Evolutionary conservation across 1,284 basidiomycete genomes (phyloP).

Genomic region (Singerocomus rubriflavus): DNA sequence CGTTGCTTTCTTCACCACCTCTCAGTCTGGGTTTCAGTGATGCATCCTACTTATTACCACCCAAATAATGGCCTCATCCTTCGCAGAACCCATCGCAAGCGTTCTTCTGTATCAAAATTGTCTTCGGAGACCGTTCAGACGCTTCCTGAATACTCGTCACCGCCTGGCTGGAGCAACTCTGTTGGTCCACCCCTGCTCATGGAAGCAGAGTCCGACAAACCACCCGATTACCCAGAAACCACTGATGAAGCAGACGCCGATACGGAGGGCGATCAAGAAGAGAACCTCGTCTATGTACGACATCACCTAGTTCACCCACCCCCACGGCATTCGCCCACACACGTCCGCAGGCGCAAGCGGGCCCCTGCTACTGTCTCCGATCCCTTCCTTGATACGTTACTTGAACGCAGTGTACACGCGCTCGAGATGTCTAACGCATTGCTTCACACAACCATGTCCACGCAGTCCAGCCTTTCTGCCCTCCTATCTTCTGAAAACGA

Average conservation of each 20-base stretch:
- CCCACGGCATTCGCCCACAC: slow-evolving; percentile 10
- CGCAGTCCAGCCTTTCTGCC: slow-evolving; percentile 57
- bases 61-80: slow-evolving; percentile 20
- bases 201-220: slow-evolving; percentile 48
- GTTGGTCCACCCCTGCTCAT: slow-evolving; percentile 7
- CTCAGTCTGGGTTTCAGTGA: slow-evolving; percentile 1
- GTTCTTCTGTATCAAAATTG: slow-evolving; percentile 51
- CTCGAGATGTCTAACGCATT: slow-evolving; percentile 79
- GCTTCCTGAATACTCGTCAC: slow-evolving; percentile 63
- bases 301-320: slow-evolving; percentile 23
- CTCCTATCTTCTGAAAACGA: slow-evolving; percentile 39
- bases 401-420: slow-evolving; percentile 76
- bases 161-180: slow-evolving; percentile 27
- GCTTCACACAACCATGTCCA: slow-evolving; percentile 68
- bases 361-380: slow-evolving; percentile 24
- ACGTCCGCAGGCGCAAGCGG: slow-evolving; percentile 26
- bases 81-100: slow-evolving; percentile 50
- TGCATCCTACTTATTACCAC: slow-evolving; percentile 14
- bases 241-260: slow-evolving; percentile 75
- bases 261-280: slow-evolving; percentile 39
- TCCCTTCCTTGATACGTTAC: slow-evolving; percentile 65
- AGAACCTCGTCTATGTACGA: slow-evolving; percentile 29
- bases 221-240: slow-evolving; percentile 72
- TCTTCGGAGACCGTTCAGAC: slow-evolving; percentile 69
- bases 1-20: not conserved